Evolutionary conservation across 441 rosid genomes (phyloP), one percentile per base, ranked within the genome.

Genomic region (Corymbia citriodora): DNA sequence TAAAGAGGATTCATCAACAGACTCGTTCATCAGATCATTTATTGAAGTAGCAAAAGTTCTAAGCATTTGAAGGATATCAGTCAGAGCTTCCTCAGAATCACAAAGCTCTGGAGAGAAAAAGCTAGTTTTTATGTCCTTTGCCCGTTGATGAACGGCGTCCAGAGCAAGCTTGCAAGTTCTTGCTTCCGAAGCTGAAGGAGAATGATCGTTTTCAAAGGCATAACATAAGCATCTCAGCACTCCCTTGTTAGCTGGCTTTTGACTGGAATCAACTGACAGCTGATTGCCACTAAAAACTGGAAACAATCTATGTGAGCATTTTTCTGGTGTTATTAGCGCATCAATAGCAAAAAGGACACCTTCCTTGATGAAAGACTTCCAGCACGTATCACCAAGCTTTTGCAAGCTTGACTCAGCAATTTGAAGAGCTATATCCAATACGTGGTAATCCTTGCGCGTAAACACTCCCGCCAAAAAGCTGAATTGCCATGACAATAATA

Each of bases 381-480:
- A 91, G 91, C 94, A 95, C 65, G 91, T 92, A 92, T 95, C 95
- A 88, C 96, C 92, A 91, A 91, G 94, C 96, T 97, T 98, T 93
- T 94, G 95, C 91, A 98, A 94, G 90, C 96, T 93, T 88, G 93
- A 95, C 91, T 98, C 98, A 50, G 96, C 93, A 91, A 97, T 95
- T 93, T 95, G 95, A 72, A 98, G 94, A 54, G 98, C 98, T 91
- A 96, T 94, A 89, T 96, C 93, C 88, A 97, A 91, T 86, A 97
- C 94, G 92, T 98, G 99, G 86, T 94, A 94, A 94, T 98, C 99
- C 94, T 97, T 97, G 93, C 99, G 94, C 87, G 98, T 94, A 91
- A 97, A 93, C 87, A 97, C 96, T 13, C 99, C 99, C 89, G 99
- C 99, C 95, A 98, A 92, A 91, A 98, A 98, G 92, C 99, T 98